Evolutionary conservation across 164 flowering plant species (phyloP).

Genomic region (Umbellularia californica): DNA sequence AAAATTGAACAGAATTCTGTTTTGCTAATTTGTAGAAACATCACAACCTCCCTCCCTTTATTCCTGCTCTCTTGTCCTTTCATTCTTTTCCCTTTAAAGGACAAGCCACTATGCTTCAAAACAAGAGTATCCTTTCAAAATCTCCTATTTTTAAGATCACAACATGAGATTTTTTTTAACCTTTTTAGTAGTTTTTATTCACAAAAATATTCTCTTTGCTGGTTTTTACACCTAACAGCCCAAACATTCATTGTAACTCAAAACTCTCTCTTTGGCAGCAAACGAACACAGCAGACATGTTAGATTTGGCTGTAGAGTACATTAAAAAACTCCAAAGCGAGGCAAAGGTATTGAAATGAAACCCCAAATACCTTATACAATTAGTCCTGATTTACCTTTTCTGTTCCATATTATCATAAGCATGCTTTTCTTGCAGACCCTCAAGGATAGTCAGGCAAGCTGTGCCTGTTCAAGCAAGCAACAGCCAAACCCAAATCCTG

Average conservation of each 20-base stretch:
- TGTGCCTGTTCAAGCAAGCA: slow-evolving; percentile 54
- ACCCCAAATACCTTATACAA: neutral
- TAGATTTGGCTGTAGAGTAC: slow-evolving; percentile 92
- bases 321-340: slow-evolving; percentile 83
- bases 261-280: slow-evolving; percentile 42
- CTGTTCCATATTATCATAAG: neutral
- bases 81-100: neutral
- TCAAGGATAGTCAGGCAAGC: slow-evolving; percentile 44
- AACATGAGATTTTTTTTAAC: too few relatives aligned
- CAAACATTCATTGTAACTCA: neutral
- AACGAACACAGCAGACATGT: slow-evolving; percentile 96
- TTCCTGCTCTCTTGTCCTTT: too few relatives aligned
- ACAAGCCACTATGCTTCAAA: neutral
- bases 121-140: too few relatives aligned
- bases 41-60: too few relatives aligned
- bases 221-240: neutral
- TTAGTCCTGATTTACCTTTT: neutral
- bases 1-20: neutral
- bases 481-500: slow-evolving; percentile 25
- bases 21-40: too few relatives aligned
- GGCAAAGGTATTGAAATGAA: slow-evolving; percentile 49
- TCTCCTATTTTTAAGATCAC: too few relatives aligned
- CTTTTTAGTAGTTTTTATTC: too few relatives aligned
- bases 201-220: neutral
- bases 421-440: slow-evolving; percentile 35